Evolutionary conservation across 805 yeast genomes (phyloP).

Genomic region (Lipomyces japonicus): DNA sequence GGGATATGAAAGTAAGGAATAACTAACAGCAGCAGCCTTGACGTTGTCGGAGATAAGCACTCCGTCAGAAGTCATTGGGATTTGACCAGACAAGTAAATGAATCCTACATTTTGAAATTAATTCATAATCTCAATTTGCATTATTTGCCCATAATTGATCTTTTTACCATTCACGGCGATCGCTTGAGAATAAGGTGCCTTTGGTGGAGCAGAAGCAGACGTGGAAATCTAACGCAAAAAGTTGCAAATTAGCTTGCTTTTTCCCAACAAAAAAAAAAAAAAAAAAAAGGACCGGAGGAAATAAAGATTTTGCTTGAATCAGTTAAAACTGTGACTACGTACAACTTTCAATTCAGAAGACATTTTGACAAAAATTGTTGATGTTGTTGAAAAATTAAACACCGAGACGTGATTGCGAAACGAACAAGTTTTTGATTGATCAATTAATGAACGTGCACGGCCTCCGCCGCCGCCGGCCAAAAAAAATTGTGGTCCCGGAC

Average conservation of each 20-base stretch:
- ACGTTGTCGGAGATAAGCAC: slow-evolving; percentile 73
- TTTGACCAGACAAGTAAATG: slow-evolving; percentile 91
- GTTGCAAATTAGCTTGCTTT: slow-evolving; percentile 30
- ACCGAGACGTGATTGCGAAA: no score
- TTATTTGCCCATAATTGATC: neutral
- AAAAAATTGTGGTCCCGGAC: no score
- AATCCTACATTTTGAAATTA: slow-evolving; percentile 51
- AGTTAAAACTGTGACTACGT: no score
- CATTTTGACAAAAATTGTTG: no score
- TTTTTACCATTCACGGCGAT: slow-evolving; percentile 66
- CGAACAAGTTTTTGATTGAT: no score
- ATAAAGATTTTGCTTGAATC: neutral
- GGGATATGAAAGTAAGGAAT: no score
- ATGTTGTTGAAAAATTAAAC: no score
- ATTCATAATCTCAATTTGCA: neutral
- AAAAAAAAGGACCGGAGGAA: neutral
- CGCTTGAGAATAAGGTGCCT: slow-evolving; percentile 95
- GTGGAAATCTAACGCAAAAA: slow-evolving; percentile 46
- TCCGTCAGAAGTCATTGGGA: slow-evolving; percentile 75
- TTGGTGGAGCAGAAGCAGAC: slow-evolving; percentile 87
- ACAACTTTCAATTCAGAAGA: slow-evolving; percentile 6
- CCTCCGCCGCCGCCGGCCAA: no score
- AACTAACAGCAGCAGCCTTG: slow-evolving; percentile 42
- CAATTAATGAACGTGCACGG: no score
- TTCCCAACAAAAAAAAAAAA: neutral